phyloP scores from a whole-genome alignment of 2,329 filamentous ascomycete genomes.

The Alternaria brassicicola region DNA sequence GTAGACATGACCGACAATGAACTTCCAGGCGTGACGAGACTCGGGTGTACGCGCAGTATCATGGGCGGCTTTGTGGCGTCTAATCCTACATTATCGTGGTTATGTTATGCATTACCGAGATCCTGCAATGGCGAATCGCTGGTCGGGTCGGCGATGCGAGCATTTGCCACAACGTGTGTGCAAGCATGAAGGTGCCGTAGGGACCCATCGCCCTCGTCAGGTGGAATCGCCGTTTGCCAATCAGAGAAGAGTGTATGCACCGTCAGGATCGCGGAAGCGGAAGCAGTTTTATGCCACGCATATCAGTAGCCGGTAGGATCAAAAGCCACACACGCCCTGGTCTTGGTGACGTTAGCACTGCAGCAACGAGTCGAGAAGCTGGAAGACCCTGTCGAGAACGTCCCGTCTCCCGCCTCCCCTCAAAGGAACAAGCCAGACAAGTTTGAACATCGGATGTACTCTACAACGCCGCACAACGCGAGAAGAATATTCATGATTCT shows the following conservation, averaged over 20 bases:
- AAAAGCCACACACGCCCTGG: neutral
- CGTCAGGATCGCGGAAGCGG: slow-evolving; percentile 11
- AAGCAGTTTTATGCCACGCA: neutral
- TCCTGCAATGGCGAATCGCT: neutral
- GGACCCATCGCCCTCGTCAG: slow-evolving; percentile 1
- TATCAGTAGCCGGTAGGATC: neutral
- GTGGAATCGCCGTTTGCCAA: neutral
- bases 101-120: neutral
- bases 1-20: neutral
- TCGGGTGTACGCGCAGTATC: neutral
- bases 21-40: neutral
- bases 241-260: neutral
- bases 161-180: neutral
- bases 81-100: neutral
- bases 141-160: neutral
- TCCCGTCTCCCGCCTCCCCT: neutral
- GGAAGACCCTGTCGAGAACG: neutral
- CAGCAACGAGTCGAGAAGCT: neutral
- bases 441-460: too few relatives aligned
- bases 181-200: slow-evolving; percentile 1
- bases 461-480: too few relatives aligned
- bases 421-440: too few relatives aligned
- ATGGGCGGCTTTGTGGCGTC: neutral
- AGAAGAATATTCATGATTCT: too few relatives aligned
- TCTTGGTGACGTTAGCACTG: slow-evolving; percentile 1